Conservation (phyloP, 495 filamentous ascomycete species). For the Penicillium coprophilum region DNA sequence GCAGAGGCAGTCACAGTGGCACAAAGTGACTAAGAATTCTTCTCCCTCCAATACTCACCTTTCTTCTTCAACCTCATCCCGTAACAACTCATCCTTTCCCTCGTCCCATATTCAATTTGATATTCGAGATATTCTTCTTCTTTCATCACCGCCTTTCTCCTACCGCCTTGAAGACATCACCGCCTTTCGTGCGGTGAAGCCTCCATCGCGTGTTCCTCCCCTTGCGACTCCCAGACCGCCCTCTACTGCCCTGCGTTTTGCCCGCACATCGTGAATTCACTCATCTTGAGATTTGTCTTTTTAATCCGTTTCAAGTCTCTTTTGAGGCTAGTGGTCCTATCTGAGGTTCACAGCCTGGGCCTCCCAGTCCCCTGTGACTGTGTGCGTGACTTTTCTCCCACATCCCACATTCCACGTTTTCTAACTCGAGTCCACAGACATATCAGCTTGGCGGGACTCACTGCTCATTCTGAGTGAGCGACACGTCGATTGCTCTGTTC, state of each 20-base stretch:
- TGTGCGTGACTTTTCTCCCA: constrained; percentile 9
- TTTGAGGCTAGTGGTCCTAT: constrained; percentile 6
- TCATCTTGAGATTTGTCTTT: constrained; percentile 5
- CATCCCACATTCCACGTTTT: constrained; percentile 1
- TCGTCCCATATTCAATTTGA: neutral
- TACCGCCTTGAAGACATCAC: constrained; percentile 45
- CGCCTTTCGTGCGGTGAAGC: constrained; percentile 52
- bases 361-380: constrained; percentile 6
- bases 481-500: neutral
- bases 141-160: constrained; percentile 24
- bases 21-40: constrained; percentile 16
- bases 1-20: constrained; percentile 12
- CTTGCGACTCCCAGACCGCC: constrained; percentile 42
- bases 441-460: neutral
- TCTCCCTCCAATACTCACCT: constrained; percentile 8
- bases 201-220: constrained; percentile 27
- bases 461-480: neutral
- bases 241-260: constrained; percentile 42
- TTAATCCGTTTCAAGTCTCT: constrained; percentile 2
- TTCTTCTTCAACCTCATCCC: constrained; percentile 9
- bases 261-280: constrained; percentile 26
- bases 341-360: constrained; percentile 8
- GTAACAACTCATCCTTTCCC: neutral
- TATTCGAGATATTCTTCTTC: neutral
- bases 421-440: constrained; percentile 3